These are phyloP conservation scores for Podaxis sp. DNA, from an alignment of 768 basidiomycete species.

Conservation along the genomic window DNA sequence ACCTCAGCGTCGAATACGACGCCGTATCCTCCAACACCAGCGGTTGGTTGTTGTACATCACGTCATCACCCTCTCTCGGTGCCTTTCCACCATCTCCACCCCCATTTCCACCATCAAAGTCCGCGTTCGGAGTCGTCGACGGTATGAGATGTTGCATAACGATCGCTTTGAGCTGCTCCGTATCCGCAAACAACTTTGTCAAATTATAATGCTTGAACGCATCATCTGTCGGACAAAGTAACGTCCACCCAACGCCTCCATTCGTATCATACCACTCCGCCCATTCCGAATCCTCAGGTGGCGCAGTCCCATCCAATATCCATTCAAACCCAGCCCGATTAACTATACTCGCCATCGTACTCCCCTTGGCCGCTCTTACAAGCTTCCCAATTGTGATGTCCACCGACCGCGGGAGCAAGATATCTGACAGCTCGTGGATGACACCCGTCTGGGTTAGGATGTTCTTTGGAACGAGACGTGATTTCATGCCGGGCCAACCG, in stretches of 20 bases:
- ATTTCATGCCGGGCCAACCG: constrained; percentile 74
- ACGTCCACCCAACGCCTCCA: constrained; percentile 64
- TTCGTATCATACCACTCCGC: constrained; percentile 46
- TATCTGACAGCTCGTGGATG: constrained; percentile 83
- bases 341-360: constrained; percentile 85
- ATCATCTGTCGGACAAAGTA: constrained; percentile 89
- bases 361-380: constrained; percentile 83
- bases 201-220: constrained; percentile 89
- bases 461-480: constrained; percentile 58
- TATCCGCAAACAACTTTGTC: constrained; percentile 64
- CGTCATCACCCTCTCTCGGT: constrained; percentile 20
- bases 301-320: constrained; percentile 83
- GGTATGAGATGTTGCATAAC: constrained; percentile 80
- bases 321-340: constrained; percentile 86
- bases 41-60: constrained; percentile 69
- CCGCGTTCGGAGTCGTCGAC: constrained; percentile 28
- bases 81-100: background rate
- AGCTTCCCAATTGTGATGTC: constrained; percentile 88
- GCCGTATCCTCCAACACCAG: constrained; percentile 63
- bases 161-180: constrained; percentile 51
- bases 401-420: constrained; percentile 85
- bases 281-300: constrained; percentile 72
- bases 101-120: constrained; percentile 18
- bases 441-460: constrained; percentile 87
- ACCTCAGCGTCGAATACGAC: constrained; percentile 78